Base-by-base conservation (phyloP, 306 rosid species). In the Senna siamea region DNA sequence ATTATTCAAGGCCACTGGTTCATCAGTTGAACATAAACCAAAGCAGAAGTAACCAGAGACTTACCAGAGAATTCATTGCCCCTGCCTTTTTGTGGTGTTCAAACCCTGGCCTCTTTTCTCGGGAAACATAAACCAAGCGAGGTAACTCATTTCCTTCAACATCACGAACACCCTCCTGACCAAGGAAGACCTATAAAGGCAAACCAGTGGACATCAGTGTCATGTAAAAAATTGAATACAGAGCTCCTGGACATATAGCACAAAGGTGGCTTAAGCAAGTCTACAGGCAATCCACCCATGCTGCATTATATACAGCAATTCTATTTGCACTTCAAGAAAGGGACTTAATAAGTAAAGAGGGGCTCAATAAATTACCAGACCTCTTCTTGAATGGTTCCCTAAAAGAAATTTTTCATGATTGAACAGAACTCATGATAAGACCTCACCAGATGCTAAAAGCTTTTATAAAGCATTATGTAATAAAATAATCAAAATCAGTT, bases 11-110 rank as follows among this genome's bases (percentile, higher is more conserved):
- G 26, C 20, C 41, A 46, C n/a, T 34, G 41, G 62, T 23, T 53
- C 41, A 43, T 62, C 52, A 57, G 18, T 50, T 74, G 1, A 18
- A 60, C 9, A 57, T 62, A 28, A 51, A 68, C 57, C 15, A 47
- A 13, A 22, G 44, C 41, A 58, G 11, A 15, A 23, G 22, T 18
- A 54, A 7, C 32, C 15, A 20, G 20, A 62, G 58, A 63, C 82
- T 62, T 83, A 90, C 96, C 83, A 88, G 78, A 79, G 96, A 51
- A 83, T 90, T 90, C 96, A 88, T 90, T 78, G 96, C 96, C 51
- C 96, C 96, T 4, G 93, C 93, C 80, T 88, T 90, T 70, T 90
- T 90, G 81, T 90, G 93, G 77, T 86, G 96, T 17, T 90, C 93
- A 76, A 84, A 90, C 62, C 96, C 88, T 14, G 89, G 96, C 63